Percentiles rank a stretch among this genome's conserved stretches.
Evolutionary conservation across 2,329 filamentous ascomycete species (phyloP).

Genomic region (Lecanicillium sp.): DNA sequence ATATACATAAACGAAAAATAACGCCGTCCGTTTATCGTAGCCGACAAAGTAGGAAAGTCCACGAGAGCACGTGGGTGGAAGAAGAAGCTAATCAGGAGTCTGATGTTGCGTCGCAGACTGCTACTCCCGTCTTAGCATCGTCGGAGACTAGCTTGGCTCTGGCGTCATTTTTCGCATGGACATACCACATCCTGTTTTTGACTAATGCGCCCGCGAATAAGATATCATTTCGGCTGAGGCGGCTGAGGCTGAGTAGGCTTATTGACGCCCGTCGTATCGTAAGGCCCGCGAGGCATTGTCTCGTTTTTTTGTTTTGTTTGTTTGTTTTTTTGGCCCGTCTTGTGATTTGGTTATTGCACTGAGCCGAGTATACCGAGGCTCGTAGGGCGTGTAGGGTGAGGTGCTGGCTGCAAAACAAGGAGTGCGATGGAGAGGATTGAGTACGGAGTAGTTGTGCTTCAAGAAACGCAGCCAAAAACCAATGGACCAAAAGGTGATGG

Average conservation of each 20-base stretch:
- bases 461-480: neutral
- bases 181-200: neutral
- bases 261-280: slow-evolving; percentile 9
- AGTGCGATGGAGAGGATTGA: neutral
- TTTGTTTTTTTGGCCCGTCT: no score
- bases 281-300: slow-evolving; percentile 9
- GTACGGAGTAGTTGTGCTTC: neutral
- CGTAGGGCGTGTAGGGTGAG: neutral
- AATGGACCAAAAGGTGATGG: neutral
- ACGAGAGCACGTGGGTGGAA: no score
- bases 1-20: no score
- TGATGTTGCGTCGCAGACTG: no score
- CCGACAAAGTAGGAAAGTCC: no score
- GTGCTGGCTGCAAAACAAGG: neutral
- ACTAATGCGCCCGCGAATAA: neutral
- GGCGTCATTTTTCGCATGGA: no score
- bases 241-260: slow-evolving; percentile 9
- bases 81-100: no score
- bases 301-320: neutral
- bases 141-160: no score
- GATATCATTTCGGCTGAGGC: slow-evolving; percentile 7
- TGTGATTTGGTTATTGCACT: neutral
- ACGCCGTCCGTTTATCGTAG: no score
- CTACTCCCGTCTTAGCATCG: no score
- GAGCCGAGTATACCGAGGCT: neutral